These are phyloP conservation scores for Margaritispora aquatica DNA, from an alignment of 495 filamentous ascomycete species.

Conservation along the genomic window DNA sequence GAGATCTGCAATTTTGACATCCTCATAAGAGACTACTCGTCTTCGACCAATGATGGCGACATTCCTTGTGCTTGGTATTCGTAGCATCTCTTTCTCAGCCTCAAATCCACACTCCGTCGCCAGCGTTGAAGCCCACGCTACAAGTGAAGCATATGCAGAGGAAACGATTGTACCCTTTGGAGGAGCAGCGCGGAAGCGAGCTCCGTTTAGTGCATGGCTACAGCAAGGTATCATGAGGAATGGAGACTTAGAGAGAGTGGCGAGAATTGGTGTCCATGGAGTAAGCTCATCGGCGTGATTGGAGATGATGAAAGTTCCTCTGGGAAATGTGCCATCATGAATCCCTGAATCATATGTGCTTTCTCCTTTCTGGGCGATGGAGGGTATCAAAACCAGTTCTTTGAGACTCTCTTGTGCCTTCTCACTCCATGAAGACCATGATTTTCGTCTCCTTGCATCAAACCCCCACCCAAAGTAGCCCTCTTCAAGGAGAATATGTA, in stretches of 20 bases:
- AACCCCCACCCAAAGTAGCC: conserved; percentile 87
- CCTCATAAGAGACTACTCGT: conserved; percentile 20
- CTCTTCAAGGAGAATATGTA: conserved; percentile 74
- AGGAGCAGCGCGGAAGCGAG: conserved; percentile 59
- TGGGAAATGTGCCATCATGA: conserved; percentile 67
- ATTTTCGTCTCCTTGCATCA: conserved; percentile 76
- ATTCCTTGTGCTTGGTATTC: conserved; percentile 89
- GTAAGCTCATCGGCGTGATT: conserved; percentile 97
- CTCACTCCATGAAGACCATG: conserved; percentile 68
- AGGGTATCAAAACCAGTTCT: conserved; percentile 71
- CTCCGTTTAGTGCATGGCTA: conserved; percentile 77
- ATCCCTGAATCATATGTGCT: conserved; percentile 23
- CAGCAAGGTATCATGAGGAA: conserved; percentile 95
- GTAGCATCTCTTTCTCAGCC: conserved; percentile 70
- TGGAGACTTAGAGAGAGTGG: conserved; percentile 63
- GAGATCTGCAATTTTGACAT: conserved; percentile 26
- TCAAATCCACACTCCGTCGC: conserved; percentile 65
- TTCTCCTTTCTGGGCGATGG: conserved; percentile 17
- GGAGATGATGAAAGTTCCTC: conserved; percentile 84
- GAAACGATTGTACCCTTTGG: conserved; percentile 26
- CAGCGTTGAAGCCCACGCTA: conserved; percentile 61
- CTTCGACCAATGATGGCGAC: conserved; percentile 64
- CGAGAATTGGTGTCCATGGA: conserved; percentile 88
- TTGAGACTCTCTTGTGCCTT: conserved; percentile 49
- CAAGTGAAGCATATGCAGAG: conserved; percentile 67